A percentile compares a stretch with the other conserved stretches of the same genome.
Conservation (phyloP, 202 grass and related monocot genomes). For the Brachypodium distachyon region DNA sequence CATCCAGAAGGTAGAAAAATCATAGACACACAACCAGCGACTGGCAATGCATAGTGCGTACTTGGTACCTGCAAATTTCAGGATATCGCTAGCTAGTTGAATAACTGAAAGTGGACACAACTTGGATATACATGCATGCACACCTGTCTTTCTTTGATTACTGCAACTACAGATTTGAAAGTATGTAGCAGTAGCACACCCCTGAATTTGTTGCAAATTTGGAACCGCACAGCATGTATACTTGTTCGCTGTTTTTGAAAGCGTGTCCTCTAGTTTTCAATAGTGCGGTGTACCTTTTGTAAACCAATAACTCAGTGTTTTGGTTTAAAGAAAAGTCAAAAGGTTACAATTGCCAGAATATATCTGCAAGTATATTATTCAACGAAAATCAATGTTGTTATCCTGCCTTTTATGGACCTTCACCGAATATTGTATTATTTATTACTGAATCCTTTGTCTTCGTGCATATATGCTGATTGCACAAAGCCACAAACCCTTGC, state of each 20-base stretch:
- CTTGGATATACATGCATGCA: not conserved
- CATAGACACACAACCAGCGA: not conserved
- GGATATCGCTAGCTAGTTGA: not conserved
- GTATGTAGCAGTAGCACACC: not conserved
- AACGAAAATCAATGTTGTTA: constrained; percentile 9
- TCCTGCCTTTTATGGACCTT: constrained; percentile 3
- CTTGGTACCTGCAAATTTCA: constrained; percentile 5
- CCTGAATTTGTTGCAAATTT: not conserved
- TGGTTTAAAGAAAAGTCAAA: constrained; percentile 19
- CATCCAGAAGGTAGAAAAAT: not conserved
- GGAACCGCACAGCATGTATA: not conserved
- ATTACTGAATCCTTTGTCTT: not conserved
- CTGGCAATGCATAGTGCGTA: not conserved
- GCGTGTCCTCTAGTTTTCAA: constrained; percentile 2
- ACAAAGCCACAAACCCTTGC: not conserved
- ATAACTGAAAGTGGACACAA: not conserved
- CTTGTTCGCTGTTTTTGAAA: not conserved
- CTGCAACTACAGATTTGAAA: not conserved
- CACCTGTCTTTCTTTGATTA: not conserved
- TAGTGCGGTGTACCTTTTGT: not conserved
- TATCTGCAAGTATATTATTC: not conserved
- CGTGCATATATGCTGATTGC: not conserved
- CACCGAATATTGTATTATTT: not conserved
- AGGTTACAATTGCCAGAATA: not conserved
- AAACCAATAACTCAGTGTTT: not conserved